Evolutionary conservation across 2,329 filamentous ascomycete species (phyloP).

Genomic region (Clarireedia hainanense): DNA sequence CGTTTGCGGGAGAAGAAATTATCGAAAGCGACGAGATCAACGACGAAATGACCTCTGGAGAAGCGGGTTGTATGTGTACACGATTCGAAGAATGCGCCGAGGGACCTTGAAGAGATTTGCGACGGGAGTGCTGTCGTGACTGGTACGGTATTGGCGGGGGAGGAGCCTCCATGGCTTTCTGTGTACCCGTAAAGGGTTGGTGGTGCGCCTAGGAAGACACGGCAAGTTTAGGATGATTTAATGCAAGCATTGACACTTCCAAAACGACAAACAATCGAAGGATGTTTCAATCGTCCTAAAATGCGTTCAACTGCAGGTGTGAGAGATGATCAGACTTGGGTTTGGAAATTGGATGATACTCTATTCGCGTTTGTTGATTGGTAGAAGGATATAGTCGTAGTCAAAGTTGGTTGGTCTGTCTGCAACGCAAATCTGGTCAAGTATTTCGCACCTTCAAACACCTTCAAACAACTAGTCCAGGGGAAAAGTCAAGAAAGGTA

Average conservation of each 20-base stretch:
- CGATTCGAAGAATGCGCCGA: slow-evolving; percentile 24
- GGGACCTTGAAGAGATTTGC: slow-evolving; percentile 26
- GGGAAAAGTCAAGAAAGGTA: not conserved
- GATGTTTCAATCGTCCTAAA: slow-evolving; percentile 19
- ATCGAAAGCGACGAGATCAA: slow-evolving; percentile 63
- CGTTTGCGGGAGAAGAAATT: slow-evolving; percentile 58
- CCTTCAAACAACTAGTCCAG: not conserved
- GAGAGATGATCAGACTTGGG: not conserved
- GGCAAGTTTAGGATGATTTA: slow-evolving; percentile 15
- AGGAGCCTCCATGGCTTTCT: slow-evolving; percentile 22
- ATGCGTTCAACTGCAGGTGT: not conserved
- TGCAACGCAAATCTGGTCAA: not conserved
- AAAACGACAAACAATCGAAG: slow-evolving; percentile 14
- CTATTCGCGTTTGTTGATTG: not conserved
- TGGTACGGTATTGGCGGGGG: slow-evolving; percentile 25
- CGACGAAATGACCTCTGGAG: slow-evolving; percentile 62
- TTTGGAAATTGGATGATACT: not conserved
- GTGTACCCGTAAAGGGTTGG: slow-evolving; percentile 13
- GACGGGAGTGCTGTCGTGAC: slow-evolving; percentile 23
- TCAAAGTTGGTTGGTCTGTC: not conserved
- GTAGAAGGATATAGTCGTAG: not conserved
- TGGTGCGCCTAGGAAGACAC: slow-evolving; percentile 7
- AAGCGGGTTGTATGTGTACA: slow-evolving; percentile 28
- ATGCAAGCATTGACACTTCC: slow-evolving; percentile 21
- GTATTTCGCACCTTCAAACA: not conserved